A percentile compares a stretch with the other conserved stretches of the same genome.
These are phyloP conservation scores for Iris macrosiphon DNA, from an alignment of 106 monocot genomes.

Conservation along the genomic window DNA sequence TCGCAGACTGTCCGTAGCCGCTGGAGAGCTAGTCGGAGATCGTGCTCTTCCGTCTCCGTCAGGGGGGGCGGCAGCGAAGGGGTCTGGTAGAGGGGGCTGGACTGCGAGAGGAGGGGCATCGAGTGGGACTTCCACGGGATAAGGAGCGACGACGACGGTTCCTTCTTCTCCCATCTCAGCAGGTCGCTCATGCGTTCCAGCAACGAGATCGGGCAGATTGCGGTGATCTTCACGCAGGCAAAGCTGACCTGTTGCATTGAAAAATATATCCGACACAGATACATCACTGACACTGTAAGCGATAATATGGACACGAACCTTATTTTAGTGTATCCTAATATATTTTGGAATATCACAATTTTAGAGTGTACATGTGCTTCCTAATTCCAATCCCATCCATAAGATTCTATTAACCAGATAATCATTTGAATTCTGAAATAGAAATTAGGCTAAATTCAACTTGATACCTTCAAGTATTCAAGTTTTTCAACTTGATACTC, in stretches of 20 bases:
- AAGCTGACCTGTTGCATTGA: conserved; percentile 66
- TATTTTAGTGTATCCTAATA: no score
- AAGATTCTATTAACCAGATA: no score
- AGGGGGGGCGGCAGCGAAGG: conserved; percentile 39
- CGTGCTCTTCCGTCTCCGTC: conserved; percentile 35
- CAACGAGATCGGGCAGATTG: conserved; percentile 71
- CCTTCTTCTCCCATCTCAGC: conserved; percentile 62
- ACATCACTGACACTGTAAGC: no score
- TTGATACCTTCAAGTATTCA: no score
- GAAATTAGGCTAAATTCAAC: no score
- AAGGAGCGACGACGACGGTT: conserved; percentile 28
- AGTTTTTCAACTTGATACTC: no score
- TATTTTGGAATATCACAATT: no score
- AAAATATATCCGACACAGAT: not conserved
- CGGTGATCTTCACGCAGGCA: conserved; percentile 87
- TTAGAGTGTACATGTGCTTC: no score
- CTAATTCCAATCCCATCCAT: no score
- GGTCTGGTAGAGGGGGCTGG: conserved; percentile 75
- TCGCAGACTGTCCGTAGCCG: conserved; percentile 44
- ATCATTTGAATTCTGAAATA: no score
- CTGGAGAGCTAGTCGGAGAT: conserved; percentile 39
- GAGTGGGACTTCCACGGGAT: conserved; percentile 65
- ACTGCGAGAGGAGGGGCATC: conserved; percentile 44
- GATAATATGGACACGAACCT: no score
- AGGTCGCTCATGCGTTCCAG: conserved; percentile 74